Conservation (phyloP, 768 basidiomycete genomes). For the Candolleomyces aberdarensis region DNA sequence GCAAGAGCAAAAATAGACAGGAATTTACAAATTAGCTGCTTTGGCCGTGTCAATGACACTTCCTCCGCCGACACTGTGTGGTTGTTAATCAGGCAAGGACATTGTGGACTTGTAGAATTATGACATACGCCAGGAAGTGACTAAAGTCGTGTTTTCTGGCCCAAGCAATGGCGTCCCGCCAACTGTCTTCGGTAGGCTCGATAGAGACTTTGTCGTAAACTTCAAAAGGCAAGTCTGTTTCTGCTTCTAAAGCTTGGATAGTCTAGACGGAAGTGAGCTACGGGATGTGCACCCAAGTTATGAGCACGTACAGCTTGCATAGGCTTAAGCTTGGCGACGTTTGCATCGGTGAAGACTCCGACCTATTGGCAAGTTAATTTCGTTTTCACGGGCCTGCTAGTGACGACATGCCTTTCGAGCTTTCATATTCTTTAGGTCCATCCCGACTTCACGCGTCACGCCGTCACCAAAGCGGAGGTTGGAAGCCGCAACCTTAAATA, state of each 20-base stretch:
- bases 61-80: conserved; percentile 81
- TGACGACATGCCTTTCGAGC: conserved; percentile 65
- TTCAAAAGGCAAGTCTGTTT: conserved; percentile 74
- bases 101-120: background rate
- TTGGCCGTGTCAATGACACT: conserved; percentile 96
- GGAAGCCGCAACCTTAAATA: conserved; percentile 70
- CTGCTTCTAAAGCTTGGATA: conserved; percentile 73
- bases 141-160: conserved; percentile 84
- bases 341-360: conserved; percentile 90
- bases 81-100: conserved; percentile 4
- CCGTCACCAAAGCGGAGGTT: conserved; percentile 90
- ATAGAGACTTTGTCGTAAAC: conserved; percentile 79
- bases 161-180: conserved; percentile 87
- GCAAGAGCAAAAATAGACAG: conserved; percentile 12
- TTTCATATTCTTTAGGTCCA: conserved; percentile 93
- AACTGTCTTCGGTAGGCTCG: conserved; percentile 91
- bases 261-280: conserved; percentile 41
- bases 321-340: conserved; percentile 74
- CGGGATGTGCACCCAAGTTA: background rate
- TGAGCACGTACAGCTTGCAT: conserved; percentile 67
- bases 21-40: conserved; percentile 75
- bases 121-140: conserved; percentile 81
- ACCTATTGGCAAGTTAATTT: conserved; percentile 47
- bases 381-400: too few relatives aligned
- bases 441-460: conserved; percentile 86